phyloP scores from a whole-genome alignment of 2,329 filamentous ascomycete species.

The Pseudopyricularia javanii region DNA sequence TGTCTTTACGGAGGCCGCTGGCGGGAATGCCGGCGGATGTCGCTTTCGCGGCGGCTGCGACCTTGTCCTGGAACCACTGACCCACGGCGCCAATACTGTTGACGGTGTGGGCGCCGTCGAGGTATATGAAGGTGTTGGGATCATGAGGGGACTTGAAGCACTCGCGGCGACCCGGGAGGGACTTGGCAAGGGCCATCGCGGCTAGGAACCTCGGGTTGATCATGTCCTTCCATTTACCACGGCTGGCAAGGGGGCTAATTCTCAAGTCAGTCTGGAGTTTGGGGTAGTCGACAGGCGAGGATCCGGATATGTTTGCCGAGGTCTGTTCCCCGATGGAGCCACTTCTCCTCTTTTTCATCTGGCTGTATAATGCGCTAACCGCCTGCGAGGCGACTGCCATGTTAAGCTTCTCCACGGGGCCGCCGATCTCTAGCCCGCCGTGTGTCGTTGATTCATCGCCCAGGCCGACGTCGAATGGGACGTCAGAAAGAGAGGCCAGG shows the following conservation, averaged over 20 bases:
- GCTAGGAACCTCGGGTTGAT: slow-evolving; percentile 19
- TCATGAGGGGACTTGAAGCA: slow-evolving; percentile 16
- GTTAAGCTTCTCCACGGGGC: slow-evolving; percentile 46
- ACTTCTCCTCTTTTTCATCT: slow-evolving; percentile 6
- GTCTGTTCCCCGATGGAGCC: neutral
- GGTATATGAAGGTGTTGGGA: slow-evolving; percentile 28
- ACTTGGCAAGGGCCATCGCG: slow-evolving; percentile 56
- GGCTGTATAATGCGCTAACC: slow-evolving; percentile 6
- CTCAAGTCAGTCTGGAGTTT: neutral
- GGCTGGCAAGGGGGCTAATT: neutral
- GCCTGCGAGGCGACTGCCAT: slow-evolving; percentile 28
- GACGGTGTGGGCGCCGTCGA: slow-evolving; percentile 87
- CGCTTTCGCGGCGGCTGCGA: slow-evolving; percentile 8
- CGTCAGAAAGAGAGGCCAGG: slow-evolving; percentile 27
- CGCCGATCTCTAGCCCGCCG: slow-evolving; percentile 27
- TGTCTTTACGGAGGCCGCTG: too few relatives aligned
- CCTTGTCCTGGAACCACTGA: slow-evolving; percentile 62
- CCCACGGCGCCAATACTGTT: slow-evolving; percentile 78
- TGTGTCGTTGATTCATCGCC: slow-evolving; percentile 19
- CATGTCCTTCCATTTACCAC: neutral
- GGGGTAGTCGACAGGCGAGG: neutral
- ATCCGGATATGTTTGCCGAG: neutral
- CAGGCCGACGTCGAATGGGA: slow-evolving; percentile 31
- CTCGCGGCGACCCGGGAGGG: slow-evolving; percentile 68
- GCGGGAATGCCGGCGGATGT: neutral